A percentile compares a stretch with the other conserved stretches of the same genome.
Conservation (phyloP, 176 grass and related monocot genomes). For the Oryza australiensis region DNA sequence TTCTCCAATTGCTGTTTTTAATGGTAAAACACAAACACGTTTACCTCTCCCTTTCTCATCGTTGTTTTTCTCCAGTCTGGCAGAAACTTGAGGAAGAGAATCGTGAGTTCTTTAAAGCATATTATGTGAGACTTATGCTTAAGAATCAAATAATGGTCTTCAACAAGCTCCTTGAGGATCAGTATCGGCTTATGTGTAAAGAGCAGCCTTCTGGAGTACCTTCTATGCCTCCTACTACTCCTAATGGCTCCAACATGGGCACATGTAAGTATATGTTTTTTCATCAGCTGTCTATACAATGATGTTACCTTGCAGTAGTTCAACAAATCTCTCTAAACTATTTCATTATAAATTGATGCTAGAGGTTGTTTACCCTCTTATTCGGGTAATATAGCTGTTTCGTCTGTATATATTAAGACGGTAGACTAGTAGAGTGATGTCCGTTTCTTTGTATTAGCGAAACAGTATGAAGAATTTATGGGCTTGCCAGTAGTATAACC, state of each 20-base stretch:
- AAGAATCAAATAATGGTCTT: conserved; percentile 87
- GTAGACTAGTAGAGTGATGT: background rate
- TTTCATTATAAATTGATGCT: background rate
- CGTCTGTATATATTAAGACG: background rate
- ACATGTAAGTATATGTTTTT: conserved; percentile 51
- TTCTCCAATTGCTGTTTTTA: conserved; percentile 13
- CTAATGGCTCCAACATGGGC: conserved; percentile 71
- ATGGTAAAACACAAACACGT: background rate
- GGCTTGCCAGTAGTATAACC: background rate
- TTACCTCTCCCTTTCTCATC: conserved; percentile 10
- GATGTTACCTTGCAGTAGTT: conserved; percentile 4
- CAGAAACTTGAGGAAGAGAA: conserved; percentile 99
- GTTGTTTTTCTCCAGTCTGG: conserved; percentile 69
- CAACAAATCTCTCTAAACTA: conserved; percentile 3
- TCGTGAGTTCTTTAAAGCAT: conserved; percentile 93
- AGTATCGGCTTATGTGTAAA: conserved; percentile 77
- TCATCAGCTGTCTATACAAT: background rate
- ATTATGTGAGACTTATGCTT: conserved; percentile 94
- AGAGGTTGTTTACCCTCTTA: conserved; percentile 13
- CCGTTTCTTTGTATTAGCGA: background rate
- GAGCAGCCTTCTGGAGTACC: conserved; percentile 52
- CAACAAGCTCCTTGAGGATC: conserved; percentile 84
- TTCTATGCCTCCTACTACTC: conserved; percentile 50
- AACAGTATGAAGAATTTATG: background rate
- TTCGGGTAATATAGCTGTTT: background rate